A percentile compares a stretch with the other conserved stretches of the same genome.
These are phyloP conservation scores for Alternaria gansuensis DNA, from an alignment of 2,329 filamentous ascomycete species.

Conservation along the genomic window DNA sequence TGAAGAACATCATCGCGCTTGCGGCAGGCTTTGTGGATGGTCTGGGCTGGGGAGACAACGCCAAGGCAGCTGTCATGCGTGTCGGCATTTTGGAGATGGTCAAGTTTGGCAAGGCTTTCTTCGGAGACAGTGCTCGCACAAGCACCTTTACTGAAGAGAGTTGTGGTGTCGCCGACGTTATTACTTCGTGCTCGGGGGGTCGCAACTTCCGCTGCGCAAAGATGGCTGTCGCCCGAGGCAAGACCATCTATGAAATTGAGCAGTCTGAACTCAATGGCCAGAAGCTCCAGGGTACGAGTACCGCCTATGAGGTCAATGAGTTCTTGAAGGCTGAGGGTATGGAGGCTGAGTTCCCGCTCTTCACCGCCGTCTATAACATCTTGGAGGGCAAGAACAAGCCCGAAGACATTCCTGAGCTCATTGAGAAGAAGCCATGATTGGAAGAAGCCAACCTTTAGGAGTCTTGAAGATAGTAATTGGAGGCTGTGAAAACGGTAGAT, in stretches of 20 bases:
- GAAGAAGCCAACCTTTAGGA: neutral
- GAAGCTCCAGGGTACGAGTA: constrained; percentile 93
- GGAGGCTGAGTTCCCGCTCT: constrained; percentile 87
- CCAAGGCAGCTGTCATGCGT: constrained; percentile 98
- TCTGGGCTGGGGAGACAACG: constrained; percentile 96
- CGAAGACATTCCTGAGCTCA: constrained; percentile 78
- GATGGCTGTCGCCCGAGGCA: constrained; percentile 80
- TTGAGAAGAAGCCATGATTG: constrained; percentile 50
- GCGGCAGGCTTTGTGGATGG: constrained; percentile 96
- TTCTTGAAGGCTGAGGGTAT: constrained; percentile 82
- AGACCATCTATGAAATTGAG: constrained; percentile 88
- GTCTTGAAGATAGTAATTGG: neutral
- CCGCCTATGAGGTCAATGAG: constrained; percentile 87
- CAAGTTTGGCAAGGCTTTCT: constrained; percentile 93
- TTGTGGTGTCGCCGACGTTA: constrained; percentile 92
- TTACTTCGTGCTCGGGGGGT: constrained; percentile 91
- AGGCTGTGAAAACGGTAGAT: neutral
- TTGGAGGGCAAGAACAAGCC: constrained; percentile 78
- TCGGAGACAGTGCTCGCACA: constrained; percentile 79
- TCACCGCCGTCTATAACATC: constrained; percentile 87
- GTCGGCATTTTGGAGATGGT: constrained; percentile 97
- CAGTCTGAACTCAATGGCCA: constrained; percentile 91
- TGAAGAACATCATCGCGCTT: constrained; percentile 97
- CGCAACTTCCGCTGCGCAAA: constrained; percentile 95
- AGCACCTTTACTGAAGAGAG: constrained; percentile 97